These are phyloP conservation scores for Argentina anserina DNA, from an alignment of 306 rosid species.

Conservation along the genomic window DNA sequence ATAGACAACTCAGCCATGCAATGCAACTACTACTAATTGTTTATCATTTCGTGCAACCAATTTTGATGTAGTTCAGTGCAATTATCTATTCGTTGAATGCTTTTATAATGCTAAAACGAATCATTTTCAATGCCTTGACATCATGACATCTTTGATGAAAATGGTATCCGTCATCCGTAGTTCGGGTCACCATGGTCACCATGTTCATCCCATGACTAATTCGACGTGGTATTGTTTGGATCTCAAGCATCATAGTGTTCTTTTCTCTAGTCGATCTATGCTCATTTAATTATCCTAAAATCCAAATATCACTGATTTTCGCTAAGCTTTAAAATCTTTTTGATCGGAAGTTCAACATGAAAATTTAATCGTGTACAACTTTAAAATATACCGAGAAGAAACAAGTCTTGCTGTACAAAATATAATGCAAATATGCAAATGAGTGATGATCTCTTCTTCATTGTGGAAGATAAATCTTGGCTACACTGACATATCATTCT, in stretches of 20 bases:
- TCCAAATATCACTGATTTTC: neutral
- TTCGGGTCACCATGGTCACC: slow-evolving; percentile 1
- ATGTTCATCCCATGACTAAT: neutral
- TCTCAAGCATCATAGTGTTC: neutral
- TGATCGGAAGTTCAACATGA: neutral
- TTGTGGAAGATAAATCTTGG: neutral
- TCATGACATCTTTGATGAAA: neutral
- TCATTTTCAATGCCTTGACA: neutral
- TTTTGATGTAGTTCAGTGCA: neutral
- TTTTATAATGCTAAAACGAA: neutral
- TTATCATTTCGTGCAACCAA: neutral
- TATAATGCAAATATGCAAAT: neutral
- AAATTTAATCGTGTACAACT: no score
- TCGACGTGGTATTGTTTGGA: neutral
- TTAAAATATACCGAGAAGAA: neutral
- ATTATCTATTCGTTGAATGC: neutral
- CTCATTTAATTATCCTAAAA: neutral
- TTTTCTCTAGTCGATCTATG: no score
- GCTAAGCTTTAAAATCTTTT: no score
- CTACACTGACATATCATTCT: neutral
- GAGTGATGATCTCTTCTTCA: neutral
- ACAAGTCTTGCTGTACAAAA: neutral
- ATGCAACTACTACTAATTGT: neutral
- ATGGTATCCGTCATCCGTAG: slow-evolving; percentile 2
- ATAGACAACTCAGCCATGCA: neutral